These are phyloP conservation scores for Phytopythium sindhum DNA, from an alignment of 352 stramenopile species.

Conservation along the genomic window DNA sequence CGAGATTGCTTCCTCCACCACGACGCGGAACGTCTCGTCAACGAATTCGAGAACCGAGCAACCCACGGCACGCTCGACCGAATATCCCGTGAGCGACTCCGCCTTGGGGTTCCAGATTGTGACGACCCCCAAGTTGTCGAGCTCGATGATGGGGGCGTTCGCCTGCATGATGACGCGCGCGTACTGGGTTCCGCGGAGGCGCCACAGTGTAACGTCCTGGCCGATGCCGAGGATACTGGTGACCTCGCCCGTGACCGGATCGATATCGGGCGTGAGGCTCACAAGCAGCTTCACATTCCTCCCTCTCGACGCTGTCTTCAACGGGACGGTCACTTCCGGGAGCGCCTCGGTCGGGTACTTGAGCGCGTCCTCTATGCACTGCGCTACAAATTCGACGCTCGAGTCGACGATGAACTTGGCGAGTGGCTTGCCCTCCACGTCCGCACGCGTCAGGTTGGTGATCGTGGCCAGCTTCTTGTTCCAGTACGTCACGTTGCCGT, in stretches of 20 bases:
- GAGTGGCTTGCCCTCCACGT: slow-evolving; percentile 33
- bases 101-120: slow-evolving; percentile 70
- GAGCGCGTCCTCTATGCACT: slow-evolving; percentile 16
- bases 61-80: slow-evolving; percentile 41
- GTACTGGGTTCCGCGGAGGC: slow-evolving; percentile 47
- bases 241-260: slow-evolving; percentile 23
- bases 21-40: slow-evolving; percentile 36
- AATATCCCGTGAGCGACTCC: slow-evolving; percentile 59
- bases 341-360: slow-evolving; percentile 18
- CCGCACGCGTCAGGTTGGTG: slow-evolving; percentile 21
- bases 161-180: slow-evolving; percentile 63
- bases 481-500: slow-evolving; percentile 57
- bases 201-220: slow-evolving; percentile 50
- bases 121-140: slow-evolving; percentile 62
- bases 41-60: slow-evolving; percentile 42
- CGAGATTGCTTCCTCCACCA: slow-evolving; percentile 42
- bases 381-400: slow-evolving; percentile 12
- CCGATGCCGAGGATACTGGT: slow-evolving; percentile 32
- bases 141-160: slow-evolving; percentile 74
- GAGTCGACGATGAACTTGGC: slow-evolving; percentile 27
- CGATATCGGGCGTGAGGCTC: slow-evolving; percentile 54
- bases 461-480: slow-evolving; percentile 54
- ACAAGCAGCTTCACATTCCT: slow-evolving; percentile 51
- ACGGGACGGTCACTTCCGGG: slow-evolving; percentile 38
- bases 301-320: slow-evolving; percentile 38